phyloP scores from a whole-genome alignment of 768 basidiomycete genomes.

The Rhodosporidiobolus odoratus region DNA sequence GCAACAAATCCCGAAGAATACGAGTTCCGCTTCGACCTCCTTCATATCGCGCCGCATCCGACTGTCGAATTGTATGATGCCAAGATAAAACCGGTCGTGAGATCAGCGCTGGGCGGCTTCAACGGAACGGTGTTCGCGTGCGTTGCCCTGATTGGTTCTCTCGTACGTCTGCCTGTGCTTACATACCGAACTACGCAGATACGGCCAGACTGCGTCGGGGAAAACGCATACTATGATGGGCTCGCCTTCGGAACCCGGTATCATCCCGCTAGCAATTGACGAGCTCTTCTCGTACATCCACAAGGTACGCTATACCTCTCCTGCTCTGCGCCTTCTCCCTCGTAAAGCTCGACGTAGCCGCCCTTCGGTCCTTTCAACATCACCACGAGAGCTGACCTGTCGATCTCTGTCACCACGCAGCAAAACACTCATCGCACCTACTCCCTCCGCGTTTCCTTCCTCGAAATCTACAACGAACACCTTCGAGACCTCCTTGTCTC shows the following conservation, averaged over 20 bases:
- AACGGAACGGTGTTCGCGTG: slow-evolving; percentile 88
- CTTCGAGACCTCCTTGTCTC: slow-evolving; percentile 45
- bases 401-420: slow-evolving; percentile 31
- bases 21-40: slow-evolving; percentile 34
- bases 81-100: slow-evolving; percentile 37
- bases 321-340: background rate
- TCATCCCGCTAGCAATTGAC: slow-evolving; percentile 86
- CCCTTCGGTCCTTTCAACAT: background rate
- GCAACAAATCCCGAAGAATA: slow-evolving; percentile 22
- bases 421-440: slow-evolving; percentile 73
- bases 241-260: slow-evolving; percentile 67
- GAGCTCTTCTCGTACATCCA: slow-evolving; percentile 84
- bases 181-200: slow-evolving; percentile 20
- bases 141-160: too few relatives aligned
- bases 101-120: slow-evolving; percentile 91
- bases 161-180: too few relatives aligned
- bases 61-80: slow-evolving; percentile 38
- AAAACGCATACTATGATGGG: slow-evolving; percentile 71
- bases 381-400: background rate
- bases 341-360: background rate
- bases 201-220: slow-evolving; percentile 71
- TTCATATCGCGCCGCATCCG: slow-evolving; percentile 35
- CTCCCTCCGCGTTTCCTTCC: slow-evolving; percentile 88
- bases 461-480: slow-evolving; percentile 85
- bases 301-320: slow-evolving; percentile 41